Base-by-base conservation (phyloP, 345 rosid species). In the Draba incana region DNA sequence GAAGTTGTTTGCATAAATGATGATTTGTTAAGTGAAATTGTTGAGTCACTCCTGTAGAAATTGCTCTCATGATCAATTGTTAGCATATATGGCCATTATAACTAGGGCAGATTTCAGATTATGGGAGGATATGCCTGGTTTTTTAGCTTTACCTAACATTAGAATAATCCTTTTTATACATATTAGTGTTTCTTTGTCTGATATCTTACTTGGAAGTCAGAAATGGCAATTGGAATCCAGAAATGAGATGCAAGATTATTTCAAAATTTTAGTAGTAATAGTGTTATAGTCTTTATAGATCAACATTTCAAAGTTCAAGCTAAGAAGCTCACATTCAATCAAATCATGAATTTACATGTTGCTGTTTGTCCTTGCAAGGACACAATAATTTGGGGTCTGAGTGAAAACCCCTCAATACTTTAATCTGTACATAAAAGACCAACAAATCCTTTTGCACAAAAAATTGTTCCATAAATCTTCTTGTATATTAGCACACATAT, bases 401-500 rank as follows among this genome's bases (percentile, higher is more conserved):
- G 70, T 72, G 56, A 53, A 67, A 84, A 60, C 67, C 81, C 83
- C 57, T n/a, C 53, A 68, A 65, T 55, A 23, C 71, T 73, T 68
- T 41, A 39, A 59, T 76, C 62, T 81, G 77, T 81, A 82, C 85
- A 79, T 43, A 27, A 75, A 14, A 74, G 77, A 33, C 78, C 77
- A 79, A 78, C 77, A 81, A 78, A 78, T 69, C 82, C 74, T 73
- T 71, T 31, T 62, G 63, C 73, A 74, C 79, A 74, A 83, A 83
- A 78, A 86, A 88, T 24, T 77, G 28, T 74, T 62, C 69, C 60
- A 70, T 67, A 70, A 64, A 62, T 62, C 54, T 79, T 70, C 31
- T 67, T 66, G 84, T 71, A 80, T 75, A 58, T 57, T 66, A 54
- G 33, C 69, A 75, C 46, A 54, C 33, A 47, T 42, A 33, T 14